These are phyloP conservation scores for Dactylella cylindrospora DNA, from an alignment of 2,329 filamentous ascomycete genomes.

Conservation along the genomic window DNA sequence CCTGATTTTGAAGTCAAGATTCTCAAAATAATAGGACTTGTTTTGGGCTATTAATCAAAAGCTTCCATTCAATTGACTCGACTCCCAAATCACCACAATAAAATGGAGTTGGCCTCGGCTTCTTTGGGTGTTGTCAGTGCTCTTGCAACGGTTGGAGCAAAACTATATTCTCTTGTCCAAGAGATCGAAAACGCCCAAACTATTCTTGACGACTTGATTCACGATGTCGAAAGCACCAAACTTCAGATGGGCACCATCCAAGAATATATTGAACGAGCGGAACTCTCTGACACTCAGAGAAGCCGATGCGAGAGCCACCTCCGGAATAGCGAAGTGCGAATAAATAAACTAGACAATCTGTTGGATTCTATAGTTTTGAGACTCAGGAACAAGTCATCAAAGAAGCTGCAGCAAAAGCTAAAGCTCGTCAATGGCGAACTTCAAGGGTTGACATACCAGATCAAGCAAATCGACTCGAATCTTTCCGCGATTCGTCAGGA, in stretches of 20 bases:
- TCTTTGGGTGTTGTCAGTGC: neutral
- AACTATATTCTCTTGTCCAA: neutral
- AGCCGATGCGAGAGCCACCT: neutral
- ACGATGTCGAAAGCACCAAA: conserved; percentile 10
- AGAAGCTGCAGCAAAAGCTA: conserved; percentile 7
- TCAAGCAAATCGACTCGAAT: conserved; percentile 6
- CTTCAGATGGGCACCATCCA: conserved; percentile 4
- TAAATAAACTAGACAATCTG: conserved; percentile 4
- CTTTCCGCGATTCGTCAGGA: conserved; percentile 11
- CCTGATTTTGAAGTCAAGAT: too few relatives aligned
- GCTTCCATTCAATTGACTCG: too few relatives aligned
- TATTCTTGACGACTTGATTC: conserved; percentile 1
- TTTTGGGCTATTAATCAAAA: too few relatives aligned
- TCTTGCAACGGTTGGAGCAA: conserved; percentile 5
- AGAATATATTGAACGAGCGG: conserved; percentile 8
- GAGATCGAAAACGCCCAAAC: conserved; percentile 2
- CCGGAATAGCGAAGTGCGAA: conserved; percentile 3
- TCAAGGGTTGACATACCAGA: conserved; percentile 1
- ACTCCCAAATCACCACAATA: too few relatives aligned
- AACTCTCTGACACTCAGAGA: conserved; percentile 5
- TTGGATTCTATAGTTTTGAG: conserved; percentile 3
- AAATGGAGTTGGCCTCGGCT: neutral
- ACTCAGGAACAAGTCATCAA: conserved; percentile 1
- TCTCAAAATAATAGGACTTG: too few relatives aligned
- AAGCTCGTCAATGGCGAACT: conserved; percentile 7